Percentiles rank a stretch among this genome's conserved stretches.
These are phyloP conservation scores for Ogataea methanolica DNA, from an alignment of 805 yeast species.

Conservation along the genomic window DNA sequence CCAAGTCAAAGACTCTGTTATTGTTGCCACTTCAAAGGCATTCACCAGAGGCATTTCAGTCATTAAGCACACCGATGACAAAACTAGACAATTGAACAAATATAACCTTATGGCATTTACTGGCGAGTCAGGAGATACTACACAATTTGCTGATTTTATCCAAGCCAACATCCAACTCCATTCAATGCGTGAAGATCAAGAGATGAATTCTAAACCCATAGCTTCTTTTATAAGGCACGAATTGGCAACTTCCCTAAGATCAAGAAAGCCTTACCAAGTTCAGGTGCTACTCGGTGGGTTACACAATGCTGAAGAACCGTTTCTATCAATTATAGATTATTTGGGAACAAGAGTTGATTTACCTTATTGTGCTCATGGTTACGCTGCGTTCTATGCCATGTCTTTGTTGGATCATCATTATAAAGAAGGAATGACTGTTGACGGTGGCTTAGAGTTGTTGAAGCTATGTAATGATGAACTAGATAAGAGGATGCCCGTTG, in stretches of 20 bases:
- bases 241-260: slow-evolving; percentile 81
- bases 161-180: slow-evolving; percentile 89
- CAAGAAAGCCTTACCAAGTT: slow-evolving; percentile 95
- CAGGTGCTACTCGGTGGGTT: slow-evolving; percentile 86
- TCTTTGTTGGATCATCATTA: slow-evolving; percentile 90
- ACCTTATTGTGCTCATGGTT: slow-evolving; percentile 98
- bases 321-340: slow-evolving; percentile 86
- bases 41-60: slow-evolving; percentile 87
- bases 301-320: slow-evolving; percentile 49
- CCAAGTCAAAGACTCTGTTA: slow-evolving; percentile 71
- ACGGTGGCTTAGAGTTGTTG: slow-evolving; percentile 75
- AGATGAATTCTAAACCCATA: slow-evolving; percentile 78
- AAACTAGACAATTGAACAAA: slow-evolving; percentile 68
- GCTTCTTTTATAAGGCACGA: slow-evolving; percentile 86
- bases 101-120: slow-evolving; percentile 83
- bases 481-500: slow-evolving; percentile 82
- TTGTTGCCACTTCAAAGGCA: slow-evolving; percentile 93
- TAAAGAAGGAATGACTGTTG: slow-evolving; percentile 65
- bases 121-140: slow-evolving; percentile 96
- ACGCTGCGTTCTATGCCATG: slow-evolving; percentile 93
- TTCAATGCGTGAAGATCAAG: slow-evolving; percentile 78
- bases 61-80: slow-evolving; percentile 73
- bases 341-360: slow-evolving; percentile 85
- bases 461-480: slow-evolving; percentile 74
- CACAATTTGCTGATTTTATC: slow-evolving; percentile 89